Base-by-base conservation (phyloP, 2,329 filamentous ascomycete genomes). In the Phaeosphaeria sp. region DNA sequence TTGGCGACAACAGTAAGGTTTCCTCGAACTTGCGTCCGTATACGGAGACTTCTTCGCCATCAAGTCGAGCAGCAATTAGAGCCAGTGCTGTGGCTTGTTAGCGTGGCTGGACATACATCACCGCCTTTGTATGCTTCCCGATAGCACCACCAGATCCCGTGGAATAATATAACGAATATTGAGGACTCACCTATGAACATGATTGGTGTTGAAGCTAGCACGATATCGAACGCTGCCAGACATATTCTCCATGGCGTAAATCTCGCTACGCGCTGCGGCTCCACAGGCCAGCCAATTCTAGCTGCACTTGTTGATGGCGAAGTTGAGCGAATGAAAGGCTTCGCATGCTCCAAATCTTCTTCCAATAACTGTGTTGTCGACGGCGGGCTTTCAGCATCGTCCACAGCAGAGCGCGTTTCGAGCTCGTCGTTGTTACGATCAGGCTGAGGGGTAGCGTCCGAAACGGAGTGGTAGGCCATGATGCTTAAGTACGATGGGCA, bases 181-280 rank as follows among this genome's bases (percentile, higher is more conserved):
- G n/a, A n/a, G n/a, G n/a, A 39, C 55, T 24, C 61, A 73, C 70
- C 59, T 30, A 73, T 59, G 33, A 74, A 74, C 56, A 73, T 59
- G 1, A 73, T 54, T 18, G 72, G 71, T 24, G 55, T 53, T 1
- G 68, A 70, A 18, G 69, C 68, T 3, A 74, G 50, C 13, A 73
- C 9, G 1, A 60, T 39, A 53, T 73, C 72, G 24, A 71, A 72
- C 2, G 62, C 36, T 8, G 72, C 57, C 1, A 70, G 56, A 5
- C 61, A 56, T 1, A 43, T 53, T 57, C 66, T 61, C 49, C 65
- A 49, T 0, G 64, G 65, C 15, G 70, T 74, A 8, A 72, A 49
- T 1, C 24, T 44, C 25, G 63, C 62, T 30, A 72, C 58, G 24
- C 58, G 61, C 49, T 65, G 62, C 5, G 68, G 63, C 33, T 60